Evolutionary conservation across 2,329 filamentous ascomycete genomes (phyloP).

Genomic region (Neonectria faginata): DNA sequence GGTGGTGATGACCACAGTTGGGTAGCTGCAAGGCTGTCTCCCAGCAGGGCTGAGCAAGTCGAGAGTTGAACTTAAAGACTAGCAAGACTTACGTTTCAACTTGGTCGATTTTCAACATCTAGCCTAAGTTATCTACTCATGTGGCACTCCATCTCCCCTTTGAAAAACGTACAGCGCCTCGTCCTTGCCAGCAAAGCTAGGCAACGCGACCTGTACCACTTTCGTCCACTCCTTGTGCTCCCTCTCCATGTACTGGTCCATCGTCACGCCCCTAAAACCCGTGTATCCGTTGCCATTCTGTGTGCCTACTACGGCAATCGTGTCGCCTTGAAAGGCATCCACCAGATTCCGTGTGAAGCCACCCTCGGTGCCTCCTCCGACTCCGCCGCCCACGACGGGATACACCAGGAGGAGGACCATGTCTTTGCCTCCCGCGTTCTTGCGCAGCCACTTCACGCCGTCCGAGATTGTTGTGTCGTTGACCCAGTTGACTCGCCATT

Average conservation of each 20-base stretch:
- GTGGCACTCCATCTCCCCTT: slow-evolving; percentile 55
- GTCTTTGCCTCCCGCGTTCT: slow-evolving; percentile 61
- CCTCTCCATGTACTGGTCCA: slow-evolving; percentile 74
- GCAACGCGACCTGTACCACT: slow-evolving; percentile 73
- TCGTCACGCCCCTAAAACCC: slow-evolving; percentile 70
- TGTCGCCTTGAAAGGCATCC: slow-evolving; percentile 70
- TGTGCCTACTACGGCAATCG: slow-evolving; percentile 78
- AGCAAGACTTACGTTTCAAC: background rate
- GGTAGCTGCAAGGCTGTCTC: background rate
- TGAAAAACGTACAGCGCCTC: slow-evolving; percentile 79
- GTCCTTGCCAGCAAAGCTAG: slow-evolving; percentile 82
- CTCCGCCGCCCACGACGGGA: slow-evolving; percentile 73
- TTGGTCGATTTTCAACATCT: slow-evolving; percentile 12
- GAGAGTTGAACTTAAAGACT: background rate
- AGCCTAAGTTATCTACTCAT: slow-evolving; percentile 17
- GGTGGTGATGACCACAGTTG: background rate
- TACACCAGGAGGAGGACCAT: slow-evolving; percentile 78
- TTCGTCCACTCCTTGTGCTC: slow-evolving; percentile 69
- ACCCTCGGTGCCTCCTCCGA: slow-evolving; percentile 72
- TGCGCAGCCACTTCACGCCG: slow-evolving; percentile 68
- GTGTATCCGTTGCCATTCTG: slow-evolving; percentile 82
- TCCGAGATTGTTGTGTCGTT: slow-evolving; percentile 72
- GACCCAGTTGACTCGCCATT: slow-evolving; percentile 78
- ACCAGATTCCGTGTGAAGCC: slow-evolving; percentile 74
- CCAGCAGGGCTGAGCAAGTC: background rate